Conservation (phyloP, 2,329 filamentous ascomycete species). For the Epichloe sibirici region DNA sequence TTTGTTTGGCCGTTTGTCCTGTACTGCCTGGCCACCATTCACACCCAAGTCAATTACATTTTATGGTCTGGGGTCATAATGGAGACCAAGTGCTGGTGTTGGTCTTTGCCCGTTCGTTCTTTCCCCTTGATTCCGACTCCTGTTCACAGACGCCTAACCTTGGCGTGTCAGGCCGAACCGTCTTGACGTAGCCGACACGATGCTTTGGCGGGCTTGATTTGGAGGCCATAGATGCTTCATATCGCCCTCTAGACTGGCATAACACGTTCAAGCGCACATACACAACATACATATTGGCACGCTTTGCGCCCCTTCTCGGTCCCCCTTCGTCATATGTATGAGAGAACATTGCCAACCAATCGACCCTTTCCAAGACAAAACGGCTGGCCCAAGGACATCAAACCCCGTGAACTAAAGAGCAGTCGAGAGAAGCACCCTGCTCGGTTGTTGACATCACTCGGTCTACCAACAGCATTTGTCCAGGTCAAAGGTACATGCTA, state of each 20-base stretch:
- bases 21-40: conserved; percentile 3
- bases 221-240: conserved; percentile 15
- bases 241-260: conserved; percentile 6
- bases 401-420: conserved; percentile 1
- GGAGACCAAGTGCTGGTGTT: conserved; percentile 3
- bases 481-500: conserved; percentile 1
- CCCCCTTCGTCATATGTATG: no score
- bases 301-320: no score
- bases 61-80: conserved; percentile 6
- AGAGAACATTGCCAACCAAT: neutral
- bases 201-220: conserved; percentile 13
- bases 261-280: conserved; percentile 2
- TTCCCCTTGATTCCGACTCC: neutral
- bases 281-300: neutral
- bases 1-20: neutral
- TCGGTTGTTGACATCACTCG: neutral
- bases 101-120: neutral
- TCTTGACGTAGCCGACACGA: conserved; percentile 16
- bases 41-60: conserved; percentile 7
- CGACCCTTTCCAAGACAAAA: neutral
- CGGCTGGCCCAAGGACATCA: neutral
- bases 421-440: neutral
- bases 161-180: conserved; percentile 10
- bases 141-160: neutral
- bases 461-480: conserved; percentile 3